Conservation (phyloP, 805 yeast genomes). For the Wickerhamomyces chaumierensis region DNA sequence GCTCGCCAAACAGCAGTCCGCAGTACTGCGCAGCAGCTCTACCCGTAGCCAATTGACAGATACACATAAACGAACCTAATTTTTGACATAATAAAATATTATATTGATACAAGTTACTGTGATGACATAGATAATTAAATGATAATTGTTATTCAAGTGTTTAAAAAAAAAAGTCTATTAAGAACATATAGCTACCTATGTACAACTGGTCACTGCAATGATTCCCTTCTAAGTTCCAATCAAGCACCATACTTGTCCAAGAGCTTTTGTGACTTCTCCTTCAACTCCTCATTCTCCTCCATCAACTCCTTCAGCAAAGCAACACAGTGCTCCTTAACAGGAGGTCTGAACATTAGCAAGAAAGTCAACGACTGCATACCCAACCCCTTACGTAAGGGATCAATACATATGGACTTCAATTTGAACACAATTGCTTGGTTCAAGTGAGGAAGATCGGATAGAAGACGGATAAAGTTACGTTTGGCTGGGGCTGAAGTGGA, state of each 20-base stretch:
- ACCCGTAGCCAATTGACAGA: too few species aligned
- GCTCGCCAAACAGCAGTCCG: too few species aligned
- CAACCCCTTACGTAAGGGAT: constrained; percentile 70
- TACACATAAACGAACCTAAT: too few species aligned
- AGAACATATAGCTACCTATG: too few species aligned
- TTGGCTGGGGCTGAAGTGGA: constrained; percentile 43
- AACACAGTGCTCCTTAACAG: constrained; percentile 46
- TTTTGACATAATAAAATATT: too few species aligned
- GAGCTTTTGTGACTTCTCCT: constrained; percentile 33
- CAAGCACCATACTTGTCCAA: constrained; percentile 31
- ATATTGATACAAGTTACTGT: too few species aligned
- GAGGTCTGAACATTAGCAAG: constrained; percentile 84
- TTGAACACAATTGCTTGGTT: constrained; percentile 49
- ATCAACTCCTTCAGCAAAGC: constrained; percentile 36
- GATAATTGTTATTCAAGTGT: too few species aligned
- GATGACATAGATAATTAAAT: too few species aligned
- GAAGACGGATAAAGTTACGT: constrained; percentile 65
- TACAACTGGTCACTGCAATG: too few species aligned
- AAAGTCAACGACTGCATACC: constrained; percentile 80
- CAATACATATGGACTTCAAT: constrained; percentile 65
- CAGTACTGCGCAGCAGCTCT: too few species aligned
- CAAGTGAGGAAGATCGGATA: constrained; percentile 80
- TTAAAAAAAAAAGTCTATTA: too few species aligned
- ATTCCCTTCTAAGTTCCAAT: too few species aligned
- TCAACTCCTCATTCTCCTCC: constrained; percentile 36